phyloP scores from a whole-genome alignment of 192 early-diverging fungal genomes.

The Coemansia sp. region DNA sequence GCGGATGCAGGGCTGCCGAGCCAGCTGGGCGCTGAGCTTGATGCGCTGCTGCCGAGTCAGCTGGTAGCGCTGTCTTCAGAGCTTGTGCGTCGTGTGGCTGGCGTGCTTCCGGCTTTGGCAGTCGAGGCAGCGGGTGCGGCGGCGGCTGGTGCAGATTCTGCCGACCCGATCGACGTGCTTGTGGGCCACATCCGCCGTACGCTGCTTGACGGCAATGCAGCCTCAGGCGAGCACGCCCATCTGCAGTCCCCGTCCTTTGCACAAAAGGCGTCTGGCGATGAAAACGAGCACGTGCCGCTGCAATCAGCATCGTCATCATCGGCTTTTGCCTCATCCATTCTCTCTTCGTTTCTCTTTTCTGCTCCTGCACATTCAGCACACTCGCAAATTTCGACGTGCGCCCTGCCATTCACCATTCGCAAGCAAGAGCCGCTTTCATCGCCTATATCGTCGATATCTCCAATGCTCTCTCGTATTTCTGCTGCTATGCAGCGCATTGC shows the following conservation, averaged over 20 bases:
- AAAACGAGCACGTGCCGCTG: not conserved
- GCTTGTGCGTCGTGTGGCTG: conserved; percentile 46
- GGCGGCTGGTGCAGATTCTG: not conserved
- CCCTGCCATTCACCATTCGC: conserved; percentile 42
- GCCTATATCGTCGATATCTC: not conserved
- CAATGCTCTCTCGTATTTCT: conserved; percentile 41
- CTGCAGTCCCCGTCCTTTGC: too few relatives aligned
- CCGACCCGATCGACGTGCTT: conserved; percentile 25
- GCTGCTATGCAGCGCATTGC: conserved; percentile 79
- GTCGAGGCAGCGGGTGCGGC: conserved; percentile 26
- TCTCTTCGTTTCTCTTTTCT: conserved; percentile 9
- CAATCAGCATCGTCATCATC: conserved; percentile 3
- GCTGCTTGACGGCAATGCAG: conserved; percentile 5
- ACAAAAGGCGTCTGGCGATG: not conserved
- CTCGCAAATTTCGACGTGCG: conserved; percentile 5
- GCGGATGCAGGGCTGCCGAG: conserved; percentile 3
- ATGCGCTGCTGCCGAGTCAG: conserved; percentile 37
- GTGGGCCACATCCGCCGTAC: conserved; percentile 22
- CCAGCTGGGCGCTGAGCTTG: conserved; percentile 21
- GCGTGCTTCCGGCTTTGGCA: conserved; percentile 38
- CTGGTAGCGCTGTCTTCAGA: conserved; percentile 48
- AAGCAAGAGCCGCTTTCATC: conserved; percentile 16
- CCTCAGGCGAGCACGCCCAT: too few relatives aligned
- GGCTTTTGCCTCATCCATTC: too few relatives aligned
- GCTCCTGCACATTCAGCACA: conserved; percentile 6